phyloP scores from a whole-genome alignment of 352 stramenopile species.

The Detonula confervacea region DNA sequence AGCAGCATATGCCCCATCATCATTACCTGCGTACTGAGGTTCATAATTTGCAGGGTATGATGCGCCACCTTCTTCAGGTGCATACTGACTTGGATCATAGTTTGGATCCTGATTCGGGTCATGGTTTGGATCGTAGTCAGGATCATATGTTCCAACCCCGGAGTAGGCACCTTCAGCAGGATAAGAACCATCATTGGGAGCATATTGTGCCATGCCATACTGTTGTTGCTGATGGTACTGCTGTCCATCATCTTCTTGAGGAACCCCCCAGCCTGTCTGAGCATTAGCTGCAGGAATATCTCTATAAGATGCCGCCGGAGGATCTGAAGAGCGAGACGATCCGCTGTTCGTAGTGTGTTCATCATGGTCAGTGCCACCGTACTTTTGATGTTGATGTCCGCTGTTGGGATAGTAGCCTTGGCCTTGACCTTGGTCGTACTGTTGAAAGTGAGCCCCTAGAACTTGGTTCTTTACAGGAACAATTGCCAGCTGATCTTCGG shows the following conservation, averaged over 20 bases:
- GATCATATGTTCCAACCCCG: no score
- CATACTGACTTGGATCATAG: conserved; percentile 24
- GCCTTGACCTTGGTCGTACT: background rate
- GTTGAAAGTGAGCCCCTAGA: no score
- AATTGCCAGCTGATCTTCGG: no score
- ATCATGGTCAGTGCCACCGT: background rate
- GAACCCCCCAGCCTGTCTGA: background rate
- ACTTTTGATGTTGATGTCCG: conserved; percentile 4
- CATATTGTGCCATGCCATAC: conserved; percentile 21
- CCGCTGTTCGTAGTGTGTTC: conserved; percentile 7
- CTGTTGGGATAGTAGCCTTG: background rate
- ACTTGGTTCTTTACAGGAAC: no score
- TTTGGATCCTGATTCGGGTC: no score
- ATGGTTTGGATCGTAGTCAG: no score
- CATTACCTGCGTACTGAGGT: conserved; percentile 6
- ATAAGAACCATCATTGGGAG: conserved; percentile 2
- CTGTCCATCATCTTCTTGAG: background rate
- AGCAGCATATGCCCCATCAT: background rate
- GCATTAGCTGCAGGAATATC: conserved; percentile 24
- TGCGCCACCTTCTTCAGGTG: background rate
- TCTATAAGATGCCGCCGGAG: conserved; percentile 55
- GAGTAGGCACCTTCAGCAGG: conserved; percentile 7
- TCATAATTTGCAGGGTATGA: background rate
- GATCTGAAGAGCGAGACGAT: conserved; percentile 40
- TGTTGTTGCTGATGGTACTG: background rate